Evolutionary conservation across 2,329 filamentous ascomycete species (phyloP).

Genomic region (Pyrenochaeta sp.): DNA sequence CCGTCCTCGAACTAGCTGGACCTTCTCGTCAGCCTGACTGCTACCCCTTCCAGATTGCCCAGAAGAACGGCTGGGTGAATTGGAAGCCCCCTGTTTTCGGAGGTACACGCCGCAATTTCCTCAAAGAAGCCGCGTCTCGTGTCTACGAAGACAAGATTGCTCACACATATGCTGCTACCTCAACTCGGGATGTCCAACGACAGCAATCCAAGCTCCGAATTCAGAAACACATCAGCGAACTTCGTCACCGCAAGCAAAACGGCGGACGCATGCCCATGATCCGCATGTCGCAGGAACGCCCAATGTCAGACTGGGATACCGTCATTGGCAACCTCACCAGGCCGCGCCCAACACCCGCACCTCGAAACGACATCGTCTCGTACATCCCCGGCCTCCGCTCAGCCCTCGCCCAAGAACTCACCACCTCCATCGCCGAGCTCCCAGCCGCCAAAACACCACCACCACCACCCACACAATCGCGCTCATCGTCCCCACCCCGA

Average conservation of each 20-base stretch:
- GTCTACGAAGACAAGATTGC: constrained; percentile 64
- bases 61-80: constrained; percentile 62
- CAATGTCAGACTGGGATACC: constrained; percentile 49
- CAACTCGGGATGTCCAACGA: constrained; percentile 45
- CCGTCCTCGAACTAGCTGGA: constrained; percentile 60
- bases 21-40: constrained; percentile 44
- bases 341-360: constrained; percentile 21
- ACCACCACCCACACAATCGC: constrained; percentile 19
- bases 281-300: constrained; percentile 51
- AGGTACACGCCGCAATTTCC: constrained; percentile 62
- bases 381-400: constrained; percentile 39
- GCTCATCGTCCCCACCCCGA: constrained; percentile 27
- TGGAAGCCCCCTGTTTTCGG: constrained; percentile 60
- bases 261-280: constrained; percentile 44
- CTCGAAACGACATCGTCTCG: constrained; percentile 36
- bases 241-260: constrained; percentile 47
- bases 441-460: constrained; percentile 21
- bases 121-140: constrained; percentile 67
- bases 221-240: constrained; percentile 52
- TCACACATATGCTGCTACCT: constrained; percentile 42
- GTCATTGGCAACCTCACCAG: constrained; percentile 41
- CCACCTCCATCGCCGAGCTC: constrained; percentile 28
- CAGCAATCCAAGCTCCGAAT: constrained; percentile 53
- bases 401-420: constrained; percentile 24
- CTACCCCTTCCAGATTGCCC: constrained; percentile 61